Evolutionary conservation across 2,329 filamentous ascomycete species (phyloP).

Genomic region (Hypoxylon sp.): DNA sequence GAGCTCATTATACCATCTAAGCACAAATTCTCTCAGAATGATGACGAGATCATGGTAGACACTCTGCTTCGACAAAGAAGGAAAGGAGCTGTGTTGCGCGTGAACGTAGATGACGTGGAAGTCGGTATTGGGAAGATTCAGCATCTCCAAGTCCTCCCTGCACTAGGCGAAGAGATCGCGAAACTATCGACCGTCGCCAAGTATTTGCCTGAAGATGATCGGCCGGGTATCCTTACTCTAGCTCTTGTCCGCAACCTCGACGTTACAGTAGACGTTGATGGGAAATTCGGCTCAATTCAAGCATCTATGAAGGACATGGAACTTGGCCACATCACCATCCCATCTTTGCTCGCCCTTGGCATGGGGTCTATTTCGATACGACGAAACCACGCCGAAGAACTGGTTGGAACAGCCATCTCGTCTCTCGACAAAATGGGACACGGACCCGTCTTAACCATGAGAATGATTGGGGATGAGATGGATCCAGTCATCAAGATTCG

Average conservation of each 20-base stretch:
- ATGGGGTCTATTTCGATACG: slow-evolving; percentile 71
- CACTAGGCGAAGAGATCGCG: slow-evolving; percentile 81
- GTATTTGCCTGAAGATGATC: slow-evolving; percentile 94
- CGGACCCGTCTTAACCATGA: slow-evolving; percentile 79
- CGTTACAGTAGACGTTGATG: slow-evolving; percentile 72
- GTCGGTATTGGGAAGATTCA: slow-evolving; percentile 72
- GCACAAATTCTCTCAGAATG: slow-evolving; percentile 84
- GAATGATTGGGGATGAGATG: slow-evolving; percentile 93
- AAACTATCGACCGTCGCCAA: slow-evolving; percentile 90
- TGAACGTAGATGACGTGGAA: slow-evolving; percentile 74
- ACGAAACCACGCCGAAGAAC: slow-evolving; percentile 76
- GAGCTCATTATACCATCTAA: slow-evolving; percentile 92
- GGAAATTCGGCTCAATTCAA: slow-evolving; percentile 74
- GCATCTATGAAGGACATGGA: slow-evolving; percentile 73
- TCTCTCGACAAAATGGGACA: slow-evolving; percentile 47
- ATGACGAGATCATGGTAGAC: slow-evolving; percentile 95
- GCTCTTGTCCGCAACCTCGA: slow-evolving; percentile 74
- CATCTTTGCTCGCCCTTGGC: slow-evolving; percentile 83
- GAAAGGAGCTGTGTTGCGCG: slow-evolving; percentile 84
- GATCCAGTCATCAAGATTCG: slow-evolving; percentile 92
- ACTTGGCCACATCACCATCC: slow-evolving; percentile 84
- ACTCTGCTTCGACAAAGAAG: slow-evolving; percentile 87
- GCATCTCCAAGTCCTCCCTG: slow-evolving; percentile 75
- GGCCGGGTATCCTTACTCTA: slow-evolving; percentile 86
- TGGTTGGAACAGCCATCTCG: slow-evolving; percentile 69